These are phyloP conservation scores for Macadamia tetraphylla DNA, from an alignment of 164 flowering plant species.

Conservation along the genomic window DNA sequence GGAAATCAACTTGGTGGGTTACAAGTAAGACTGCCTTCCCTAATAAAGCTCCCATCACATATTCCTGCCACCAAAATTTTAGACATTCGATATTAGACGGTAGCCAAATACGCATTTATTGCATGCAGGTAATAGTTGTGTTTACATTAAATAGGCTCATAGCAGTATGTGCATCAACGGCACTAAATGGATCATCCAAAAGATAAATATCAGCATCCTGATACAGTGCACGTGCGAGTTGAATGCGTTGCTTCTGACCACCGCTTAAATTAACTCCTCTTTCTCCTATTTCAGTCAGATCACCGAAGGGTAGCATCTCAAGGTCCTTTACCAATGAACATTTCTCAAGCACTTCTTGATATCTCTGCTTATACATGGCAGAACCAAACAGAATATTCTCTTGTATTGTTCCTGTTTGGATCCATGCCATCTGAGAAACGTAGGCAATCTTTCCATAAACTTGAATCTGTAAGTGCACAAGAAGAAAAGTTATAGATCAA, in stretches of 20 bases:
- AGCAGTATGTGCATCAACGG: constrained; percentile 93
- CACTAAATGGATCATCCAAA: constrained; percentile 87
- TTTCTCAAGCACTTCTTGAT: constrained; percentile 44
- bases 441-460: constrained; percentile 67
- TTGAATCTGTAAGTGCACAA: constrained; percentile 37
- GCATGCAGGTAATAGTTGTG: neutral
- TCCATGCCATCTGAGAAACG: constrained; percentile 88
- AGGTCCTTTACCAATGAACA: constrained; percentile 75
- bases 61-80: constrained; percentile 46
- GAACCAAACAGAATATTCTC: constrained; percentile 83
- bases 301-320: constrained; percentile 67
- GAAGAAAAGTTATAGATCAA: neutral
- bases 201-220: constrained; percentile 81
- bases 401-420: constrained; percentile 71
- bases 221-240: constrained; percentile 88
- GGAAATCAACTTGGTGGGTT: constrained; percentile 95
- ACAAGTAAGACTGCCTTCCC: constrained; percentile 75
- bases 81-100: neutral
- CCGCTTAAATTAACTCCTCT: constrained; percentile 91
- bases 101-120: neutral
- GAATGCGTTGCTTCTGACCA: constrained; percentile 89
- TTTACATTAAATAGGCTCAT: constrained; percentile 58
- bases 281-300: constrained; percentile 81
- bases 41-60: constrained; percentile 61
- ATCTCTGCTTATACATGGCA: constrained; percentile 41